Evolutionary conservation across 1,139 yeast species (phyloP).

Genomic region (Saccharomycopsis hybrid): DNA sequence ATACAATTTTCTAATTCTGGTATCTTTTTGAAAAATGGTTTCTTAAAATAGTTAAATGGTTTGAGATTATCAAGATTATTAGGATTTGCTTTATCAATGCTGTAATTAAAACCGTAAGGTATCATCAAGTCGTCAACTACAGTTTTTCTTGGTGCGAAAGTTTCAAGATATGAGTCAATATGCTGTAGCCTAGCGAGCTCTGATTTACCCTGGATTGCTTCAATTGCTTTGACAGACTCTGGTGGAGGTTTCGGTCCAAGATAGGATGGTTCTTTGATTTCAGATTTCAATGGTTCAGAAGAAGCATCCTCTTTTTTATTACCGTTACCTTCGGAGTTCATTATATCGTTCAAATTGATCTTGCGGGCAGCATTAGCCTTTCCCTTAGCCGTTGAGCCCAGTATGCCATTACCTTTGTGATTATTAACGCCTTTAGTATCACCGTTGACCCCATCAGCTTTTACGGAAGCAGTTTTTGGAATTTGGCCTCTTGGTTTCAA

Average conservation of each 20-base stretch:
- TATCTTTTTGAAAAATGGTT: slow-evolving; percentile 5
- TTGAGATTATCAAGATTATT: not conserved
- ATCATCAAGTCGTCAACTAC: slow-evolving; percentile 32
- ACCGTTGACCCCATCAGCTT: no score
- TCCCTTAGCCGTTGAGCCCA: no score
- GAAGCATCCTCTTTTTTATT: no score
- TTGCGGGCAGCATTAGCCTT: no score
- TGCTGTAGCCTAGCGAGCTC: slow-evolving; percentile 16
- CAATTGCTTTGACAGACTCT: slow-evolving; percentile 7
- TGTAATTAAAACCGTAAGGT: slow-evolving; percentile 22
- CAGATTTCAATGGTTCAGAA: slow-evolving; percentile 1
- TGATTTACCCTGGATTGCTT: no score
- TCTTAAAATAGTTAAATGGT: slow-evolving; percentile 9
- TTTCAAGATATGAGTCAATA: slow-evolving; percentile 7
- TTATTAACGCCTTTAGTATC: no score
- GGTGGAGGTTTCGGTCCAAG: slow-evolving; percentile 20
- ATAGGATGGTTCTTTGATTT: slow-evolving; percentile 3
- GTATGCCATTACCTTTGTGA: no score
- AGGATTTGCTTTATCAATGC: not conserved
- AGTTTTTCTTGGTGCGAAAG: slow-evolving; percentile 15
- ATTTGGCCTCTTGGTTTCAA: no score
- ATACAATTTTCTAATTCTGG: slow-evolving; percentile 24
- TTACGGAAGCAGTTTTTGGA: no score
- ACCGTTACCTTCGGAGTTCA: no score
- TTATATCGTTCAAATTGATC: no score